Evolutionary conservation across 2,329 filamentous ascomycete genomes (phyloP).

Genomic region (Alternaria brassicicola): DNA sequence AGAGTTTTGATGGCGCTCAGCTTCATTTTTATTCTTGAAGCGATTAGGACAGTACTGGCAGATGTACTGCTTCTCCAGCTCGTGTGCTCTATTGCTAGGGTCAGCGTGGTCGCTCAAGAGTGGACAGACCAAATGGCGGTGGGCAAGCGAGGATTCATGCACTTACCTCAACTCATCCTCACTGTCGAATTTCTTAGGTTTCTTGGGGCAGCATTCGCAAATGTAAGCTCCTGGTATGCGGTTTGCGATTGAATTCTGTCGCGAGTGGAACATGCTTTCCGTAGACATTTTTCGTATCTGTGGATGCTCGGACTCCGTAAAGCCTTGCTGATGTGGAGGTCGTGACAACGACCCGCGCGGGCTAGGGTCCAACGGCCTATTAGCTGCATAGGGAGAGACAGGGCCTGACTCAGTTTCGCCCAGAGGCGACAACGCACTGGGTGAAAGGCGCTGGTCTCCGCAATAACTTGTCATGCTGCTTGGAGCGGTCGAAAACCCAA

Average conservation of each 20-base stretch:
- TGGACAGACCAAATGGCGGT: slow-evolving; percentile 31
- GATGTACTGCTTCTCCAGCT: slow-evolving; percentile 94
- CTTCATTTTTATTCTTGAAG: slow-evolving; percentile 99
- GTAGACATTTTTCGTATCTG: slow-evolving; percentile 56
- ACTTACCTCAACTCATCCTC: slow-evolving; percentile 82
- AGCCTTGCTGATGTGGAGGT: slow-evolving; percentile 50
- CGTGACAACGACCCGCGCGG: slow-evolving; percentile 49
- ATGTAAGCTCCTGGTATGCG: slow-evolving; percentile 68
- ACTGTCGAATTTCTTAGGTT: slow-evolving; percentile 92
- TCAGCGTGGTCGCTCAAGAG: slow-evolving; percentile 26
- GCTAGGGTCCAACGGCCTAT: slow-evolving; percentile 52
- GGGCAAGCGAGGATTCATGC: slow-evolving; percentile 24
- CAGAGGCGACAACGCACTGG: slow-evolving; percentile 63
- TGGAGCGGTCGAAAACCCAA: slow-evolving; percentile 61
- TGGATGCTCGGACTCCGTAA: slow-evolving; percentile 50
- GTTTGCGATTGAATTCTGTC: slow-evolving; percentile 55
- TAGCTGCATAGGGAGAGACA: slow-evolving; percentile 61
- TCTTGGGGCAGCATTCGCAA: slow-evolving; percentile 96
- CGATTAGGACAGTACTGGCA: slow-evolving; percentile 92
- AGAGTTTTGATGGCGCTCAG: slow-evolving; percentile 93
- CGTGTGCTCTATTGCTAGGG: slow-evolving; percentile 69
- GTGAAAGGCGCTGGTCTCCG: slow-evolving; percentile 66
- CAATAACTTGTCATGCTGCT: slow-evolving; percentile 71
- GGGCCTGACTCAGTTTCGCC: slow-evolving; percentile 61
- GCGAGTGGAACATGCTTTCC: slow-evolving; percentile 53